phyloP scores from a whole-genome alignment of 2,329 filamentous ascomycete species.

The Beauveria caledonica region DNA sequence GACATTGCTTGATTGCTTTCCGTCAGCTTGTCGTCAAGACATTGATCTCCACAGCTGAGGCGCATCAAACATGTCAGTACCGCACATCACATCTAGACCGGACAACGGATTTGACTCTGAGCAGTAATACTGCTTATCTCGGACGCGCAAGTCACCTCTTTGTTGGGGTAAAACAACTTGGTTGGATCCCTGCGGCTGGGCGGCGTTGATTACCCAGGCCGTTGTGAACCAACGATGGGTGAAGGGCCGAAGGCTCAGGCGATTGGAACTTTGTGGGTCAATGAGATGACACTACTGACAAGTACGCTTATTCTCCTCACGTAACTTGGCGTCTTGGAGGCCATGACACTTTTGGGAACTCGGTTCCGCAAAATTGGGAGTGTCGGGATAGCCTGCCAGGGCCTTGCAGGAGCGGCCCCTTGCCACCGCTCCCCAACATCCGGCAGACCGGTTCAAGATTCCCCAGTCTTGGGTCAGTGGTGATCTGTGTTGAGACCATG shows the following conservation, averaged over 20 bases:
- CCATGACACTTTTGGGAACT: background rate
- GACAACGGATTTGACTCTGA: background rate
- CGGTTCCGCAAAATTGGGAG: background rate
- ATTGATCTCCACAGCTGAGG: background rate
- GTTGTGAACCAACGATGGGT: slow-evolving; percentile 2
- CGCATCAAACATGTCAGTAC: background rate
- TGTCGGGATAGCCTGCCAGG: too few relatives aligned
- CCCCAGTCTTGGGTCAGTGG: too few relatives aligned
- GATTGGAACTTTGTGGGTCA: slow-evolving; percentile 4
- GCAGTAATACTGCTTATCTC: slow-evolving; percentile 12
- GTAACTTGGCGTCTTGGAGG: slow-evolving; percentile 10
- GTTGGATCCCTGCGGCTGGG: background rate
- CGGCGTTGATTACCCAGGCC: background rate
- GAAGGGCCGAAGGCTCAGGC: background rate
- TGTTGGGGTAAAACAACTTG: background rate
- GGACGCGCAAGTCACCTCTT: background rate
- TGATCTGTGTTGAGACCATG: too few relatives aligned
- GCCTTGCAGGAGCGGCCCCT: too few relatives aligned
- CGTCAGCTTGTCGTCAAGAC: background rate
- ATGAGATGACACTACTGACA: slow-evolving; percentile 10
- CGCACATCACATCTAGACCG: slow-evolving; percentile 6
- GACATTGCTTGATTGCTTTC: background rate
- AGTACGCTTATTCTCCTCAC: slow-evolving; percentile 13
- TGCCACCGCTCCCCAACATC: too few relatives aligned
- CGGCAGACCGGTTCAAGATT: too few relatives aligned